phyloP scores from a whole-genome alignment of 164 flowering plant species.

The Nymphaea thermarum region DNA sequence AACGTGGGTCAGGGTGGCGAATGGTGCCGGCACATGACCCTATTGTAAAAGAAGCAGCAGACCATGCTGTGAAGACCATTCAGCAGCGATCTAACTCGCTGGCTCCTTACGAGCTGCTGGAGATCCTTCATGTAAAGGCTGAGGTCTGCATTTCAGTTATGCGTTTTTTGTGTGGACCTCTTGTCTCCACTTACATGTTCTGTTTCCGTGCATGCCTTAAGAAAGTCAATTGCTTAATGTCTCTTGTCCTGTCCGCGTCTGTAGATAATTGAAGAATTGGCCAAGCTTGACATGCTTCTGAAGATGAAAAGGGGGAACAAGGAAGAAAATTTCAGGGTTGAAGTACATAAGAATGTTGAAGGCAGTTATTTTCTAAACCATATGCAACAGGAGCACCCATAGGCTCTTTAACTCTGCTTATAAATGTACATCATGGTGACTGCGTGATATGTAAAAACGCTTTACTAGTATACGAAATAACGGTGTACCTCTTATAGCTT shows the following conservation, averaged over 20 bases:
- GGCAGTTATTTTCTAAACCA: conserved; percentile 20
- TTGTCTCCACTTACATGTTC: not conserved
- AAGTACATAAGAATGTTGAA: conserved; percentile 18
- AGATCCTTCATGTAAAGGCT: conserved; percentile 55
- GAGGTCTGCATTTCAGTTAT: conserved; percentile 29
- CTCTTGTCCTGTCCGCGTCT: not conserved
- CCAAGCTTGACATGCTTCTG: conserved; percentile 47
- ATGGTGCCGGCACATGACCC: conserved; percentile 60
- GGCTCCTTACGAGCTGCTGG: conserved; percentile 54
- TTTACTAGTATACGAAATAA: not conserved
- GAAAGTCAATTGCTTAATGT: not conserved
- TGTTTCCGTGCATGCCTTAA: not conserved
- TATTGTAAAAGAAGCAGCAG: conserved; percentile 55
- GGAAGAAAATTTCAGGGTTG: conserved; percentile 12
- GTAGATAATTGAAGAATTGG: conserved; percentile 42
- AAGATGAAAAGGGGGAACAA: conserved; percentile 14
- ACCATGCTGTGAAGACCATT: conserved; percentile 54
- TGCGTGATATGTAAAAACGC: not conserved
- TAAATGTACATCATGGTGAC: not conserved
- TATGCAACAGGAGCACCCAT: conserved; percentile 14
- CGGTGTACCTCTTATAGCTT: not conserved
- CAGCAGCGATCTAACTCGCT: conserved; percentile 76
- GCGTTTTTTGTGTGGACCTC: not conserved
- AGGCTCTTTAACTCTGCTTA: not conserved
- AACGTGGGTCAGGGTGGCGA: conserved; percentile 35